Percentiles rank a stretch among this genome's conserved stretches.
These are phyloP conservation scores for Saccharomyces hybrid DNA, from an alignment of 1,139 yeast species.

Conservation along the genomic window DNA sequence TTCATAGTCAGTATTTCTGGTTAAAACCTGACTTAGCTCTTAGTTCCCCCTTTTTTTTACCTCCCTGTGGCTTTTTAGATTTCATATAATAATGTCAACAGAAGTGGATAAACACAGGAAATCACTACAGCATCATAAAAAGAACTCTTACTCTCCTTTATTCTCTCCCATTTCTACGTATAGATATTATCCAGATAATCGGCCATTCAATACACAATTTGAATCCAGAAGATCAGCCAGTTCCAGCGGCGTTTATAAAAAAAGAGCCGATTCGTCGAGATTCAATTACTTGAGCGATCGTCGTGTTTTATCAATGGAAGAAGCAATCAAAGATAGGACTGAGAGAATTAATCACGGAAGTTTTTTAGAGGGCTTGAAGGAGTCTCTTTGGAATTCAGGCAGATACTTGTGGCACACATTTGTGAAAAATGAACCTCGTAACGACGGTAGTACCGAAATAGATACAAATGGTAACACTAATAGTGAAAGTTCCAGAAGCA, in stretches of 20 bases:
- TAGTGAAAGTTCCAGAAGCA: not conserved
- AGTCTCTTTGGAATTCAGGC: not conserved
- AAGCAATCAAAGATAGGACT: not conserved
- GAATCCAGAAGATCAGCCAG: not conserved
- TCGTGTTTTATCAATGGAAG: not conserved
- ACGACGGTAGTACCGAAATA: not conserved
- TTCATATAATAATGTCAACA: not conserved
- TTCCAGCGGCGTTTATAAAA: not conserved
- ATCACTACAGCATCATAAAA: conserved; percentile 11
- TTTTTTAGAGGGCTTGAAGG: not conserved
- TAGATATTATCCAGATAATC: conserved; percentile 4
- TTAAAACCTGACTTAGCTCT: not conserved
- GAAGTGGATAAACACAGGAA: conserved; percentile 12
- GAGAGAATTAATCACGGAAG: not conserved
- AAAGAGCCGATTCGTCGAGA: not conserved
- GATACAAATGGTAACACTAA: not conserved
- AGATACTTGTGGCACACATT: not conserved
- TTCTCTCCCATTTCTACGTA: conserved; percentile 11
- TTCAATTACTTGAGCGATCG: not conserved
- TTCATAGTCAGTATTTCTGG: not conserved
- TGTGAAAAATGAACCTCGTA: not conserved
- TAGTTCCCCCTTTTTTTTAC: not conserved
- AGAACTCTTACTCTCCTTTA: conserved; percentile 7
- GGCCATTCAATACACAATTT: not conserved
- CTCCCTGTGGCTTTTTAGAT: not conserved